These are phyloP conservation scores for Bolboschoenus planiculmis DNA, from an alignment of 176 grass and related monocot genomes.

Conservation along the genomic window DNA sequence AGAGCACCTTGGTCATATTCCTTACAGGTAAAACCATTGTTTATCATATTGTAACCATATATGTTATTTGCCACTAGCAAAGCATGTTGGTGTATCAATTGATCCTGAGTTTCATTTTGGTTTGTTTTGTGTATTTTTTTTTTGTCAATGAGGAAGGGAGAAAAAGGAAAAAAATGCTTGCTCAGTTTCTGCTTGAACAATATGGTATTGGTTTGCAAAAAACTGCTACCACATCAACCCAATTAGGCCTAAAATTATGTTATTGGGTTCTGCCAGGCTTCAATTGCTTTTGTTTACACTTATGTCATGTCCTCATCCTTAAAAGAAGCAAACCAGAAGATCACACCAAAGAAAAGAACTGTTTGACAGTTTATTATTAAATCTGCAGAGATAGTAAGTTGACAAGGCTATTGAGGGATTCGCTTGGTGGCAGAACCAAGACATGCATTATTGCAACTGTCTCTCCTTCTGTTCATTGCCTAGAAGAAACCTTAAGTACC, in stretches of 20 bases:
- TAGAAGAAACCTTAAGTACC: conserved; percentile 96
- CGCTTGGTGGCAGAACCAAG: conserved; percentile 92
- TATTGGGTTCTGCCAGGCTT: conserved; percentile 18
- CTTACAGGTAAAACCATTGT: conserved; percentile 59
- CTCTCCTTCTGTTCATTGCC: conserved; percentile 90
- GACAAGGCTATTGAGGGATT: conserved; percentile 87
- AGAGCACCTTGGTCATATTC: conserved; percentile 92
- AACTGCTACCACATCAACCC: not conserved
- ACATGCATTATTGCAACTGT: conserved; percentile 99
- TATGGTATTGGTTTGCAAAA: not conserved
- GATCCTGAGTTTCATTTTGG: not conserved
- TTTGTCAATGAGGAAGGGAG: not conserved
- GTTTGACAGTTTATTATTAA: not conserved
- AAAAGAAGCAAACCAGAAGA: not conserved
- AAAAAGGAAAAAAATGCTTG: not conserved
- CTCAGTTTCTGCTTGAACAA: not conserved
- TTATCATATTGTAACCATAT: not conserved
- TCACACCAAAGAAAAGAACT: not conserved
- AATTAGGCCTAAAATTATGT: not conserved
- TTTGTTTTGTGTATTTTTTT: not conserved
- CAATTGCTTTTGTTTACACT: not conserved
- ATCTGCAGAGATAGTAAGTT: conserved; percentile 92
- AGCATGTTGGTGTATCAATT: not conserved
- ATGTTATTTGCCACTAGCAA: not conserved
- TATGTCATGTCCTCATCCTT: conserved; percentile 20